phyloP scores from a whole-genome alignment of 495 filamentous ascomycete genomes.

The Pyrenula aspistea region DNA sequence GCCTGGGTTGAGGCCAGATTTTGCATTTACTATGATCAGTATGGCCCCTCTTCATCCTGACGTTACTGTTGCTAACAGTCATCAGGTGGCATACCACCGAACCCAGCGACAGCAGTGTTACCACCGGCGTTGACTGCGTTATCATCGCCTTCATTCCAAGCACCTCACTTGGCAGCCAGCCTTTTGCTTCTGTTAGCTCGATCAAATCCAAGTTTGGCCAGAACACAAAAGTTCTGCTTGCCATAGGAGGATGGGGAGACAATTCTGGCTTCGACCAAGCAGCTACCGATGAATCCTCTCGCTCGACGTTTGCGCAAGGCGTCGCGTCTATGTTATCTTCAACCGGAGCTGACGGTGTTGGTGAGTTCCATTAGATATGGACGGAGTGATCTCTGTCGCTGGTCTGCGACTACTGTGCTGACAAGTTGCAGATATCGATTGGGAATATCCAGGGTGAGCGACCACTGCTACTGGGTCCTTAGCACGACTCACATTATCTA shows the following conservation, averaged over 20 bases:
- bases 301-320: slow-evolving; percentile 50
- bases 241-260: slow-evolving; percentile 68
- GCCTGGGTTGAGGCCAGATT: background rate
- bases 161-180: slow-evolving; percentile 43
- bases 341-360: slow-evolving; percentile 50
- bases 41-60: too few relatives aligned
- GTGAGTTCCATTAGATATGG: slow-evolving; percentile 1
- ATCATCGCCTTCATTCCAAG: slow-evolving; percentile 57
- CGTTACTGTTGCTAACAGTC: too few relatives aligned
- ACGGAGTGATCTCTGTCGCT: background rate
- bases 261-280: slow-evolving; percentile 46
- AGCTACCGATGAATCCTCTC: slow-evolving; percentile 37
- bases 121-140: slow-evolving; percentile 18
- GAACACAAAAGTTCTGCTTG: slow-evolving; percentile 53
- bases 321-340: slow-evolving; percentile 48
- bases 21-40: background rate
- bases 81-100: background rate
- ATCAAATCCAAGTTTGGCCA: slow-evolving; percentile 45
- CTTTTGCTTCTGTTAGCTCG: slow-evolving; percentile 43
- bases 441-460: slow-evolving; percentile 61
- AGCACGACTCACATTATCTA: background rate
- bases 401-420: slow-evolving; percentile 1
- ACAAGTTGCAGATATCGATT: slow-evolving; percentile 54
- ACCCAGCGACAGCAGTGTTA: background rate
- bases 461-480: background rate